A percentile compares a stretch with the other conserved stretches of the same genome.
Evolutionary conservation across 106 monocot species (phyloP).

Genomic region (Dioscorea zingiberensis): DNA sequence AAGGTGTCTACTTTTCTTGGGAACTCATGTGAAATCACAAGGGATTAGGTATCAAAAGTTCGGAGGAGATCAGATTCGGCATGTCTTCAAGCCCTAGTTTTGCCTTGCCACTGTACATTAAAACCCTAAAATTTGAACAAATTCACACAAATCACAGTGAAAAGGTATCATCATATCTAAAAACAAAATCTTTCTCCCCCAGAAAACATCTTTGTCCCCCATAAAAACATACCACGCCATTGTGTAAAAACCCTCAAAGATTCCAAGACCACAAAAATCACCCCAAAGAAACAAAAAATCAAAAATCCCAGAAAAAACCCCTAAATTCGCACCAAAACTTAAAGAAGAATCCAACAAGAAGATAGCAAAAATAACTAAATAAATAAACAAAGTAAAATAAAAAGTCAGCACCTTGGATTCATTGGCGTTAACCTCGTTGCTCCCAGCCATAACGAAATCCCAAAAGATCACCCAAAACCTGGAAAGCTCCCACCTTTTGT

Average conservation of each 20-base stretch:
- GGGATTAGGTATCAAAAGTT: not conserved
- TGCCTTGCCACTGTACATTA: not conserved
- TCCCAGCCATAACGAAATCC: conserved; percentile 63
- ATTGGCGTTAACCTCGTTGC: conserved; percentile 86
- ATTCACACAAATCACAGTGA: not conserved
- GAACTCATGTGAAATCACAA: not conserved
- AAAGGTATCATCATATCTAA: not conserved
- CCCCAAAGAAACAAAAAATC: not conserved
- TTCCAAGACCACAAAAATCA: not conserved
- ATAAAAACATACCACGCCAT: not conserved
- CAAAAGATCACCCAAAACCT: too few relatives aligned
- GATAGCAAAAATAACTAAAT: not conserved
- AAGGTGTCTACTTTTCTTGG: not conserved
- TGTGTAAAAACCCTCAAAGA: not conserved
- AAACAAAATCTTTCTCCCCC: not conserved
- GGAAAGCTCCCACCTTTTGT: conserved; percentile 18
- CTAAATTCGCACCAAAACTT: not conserved
- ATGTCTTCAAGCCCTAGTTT: not conserved
- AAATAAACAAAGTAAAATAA: not conserved
- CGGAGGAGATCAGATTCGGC: not conserved
- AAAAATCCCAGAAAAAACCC: not conserved
- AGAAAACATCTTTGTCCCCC: not conserved
- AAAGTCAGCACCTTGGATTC: conserved; percentile 57
- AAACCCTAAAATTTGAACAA: not conserved
- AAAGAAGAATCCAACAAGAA: not conserved